A percentile compares a stretch with the other conserved stretches of the same genome.
These are phyloP conservation scores for Metarhizium humberi DNA, from an alignment of 2,329 filamentous ascomycete genomes.

Conservation along the genomic window DNA sequence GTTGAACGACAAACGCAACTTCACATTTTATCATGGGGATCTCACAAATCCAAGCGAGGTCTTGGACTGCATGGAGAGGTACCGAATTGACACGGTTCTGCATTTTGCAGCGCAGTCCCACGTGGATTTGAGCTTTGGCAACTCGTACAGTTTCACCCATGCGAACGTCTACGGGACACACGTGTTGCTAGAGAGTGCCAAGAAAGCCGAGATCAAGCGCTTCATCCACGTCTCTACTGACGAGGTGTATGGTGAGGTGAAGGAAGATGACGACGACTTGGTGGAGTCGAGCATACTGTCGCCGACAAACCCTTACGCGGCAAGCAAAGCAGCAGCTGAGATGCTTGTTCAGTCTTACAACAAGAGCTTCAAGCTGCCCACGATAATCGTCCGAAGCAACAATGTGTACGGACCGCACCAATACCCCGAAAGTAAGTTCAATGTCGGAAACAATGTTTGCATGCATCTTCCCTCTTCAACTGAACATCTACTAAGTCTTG, in stretches of 20 bases:
- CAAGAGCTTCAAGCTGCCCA: slow-evolving; percentile 72
- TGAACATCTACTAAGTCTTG: neutral
- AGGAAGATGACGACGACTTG: slow-evolving; percentile 60
- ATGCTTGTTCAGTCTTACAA: slow-evolving; percentile 84
- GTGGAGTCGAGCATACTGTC: slow-evolving; percentile 65
- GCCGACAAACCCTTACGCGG: slow-evolving; percentile 75
- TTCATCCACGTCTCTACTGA: slow-evolving; percentile 82
- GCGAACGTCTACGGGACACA: slow-evolving; percentile 82
- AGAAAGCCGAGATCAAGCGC: slow-evolving; percentile 58
- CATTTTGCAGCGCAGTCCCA: slow-evolving; percentile 84
- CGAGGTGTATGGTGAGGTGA: slow-evolving; percentile 77
- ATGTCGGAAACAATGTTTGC: neutral
- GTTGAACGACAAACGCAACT: slow-evolving; percentile 60
- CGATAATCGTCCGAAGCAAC: slow-evolving; percentile 73
- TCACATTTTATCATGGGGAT: slow-evolving; percentile 71
- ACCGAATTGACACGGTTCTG: slow-evolving; percentile 70
- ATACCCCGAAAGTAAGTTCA: slow-evolving; percentile 64
- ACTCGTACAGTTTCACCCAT: slow-evolving; percentile 72
- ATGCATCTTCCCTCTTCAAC: neutral
- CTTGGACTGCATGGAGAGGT: slow-evolving; percentile 57
- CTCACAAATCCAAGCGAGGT: slow-evolving; percentile 64
- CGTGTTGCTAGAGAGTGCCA: slow-evolving; percentile 67
- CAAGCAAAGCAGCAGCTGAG: slow-evolving; percentile 72
- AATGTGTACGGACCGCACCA: slow-evolving; percentile 83
- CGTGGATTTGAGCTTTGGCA: slow-evolving; percentile 73